Evolutionary conservation across 75 land plant genomes (phyloP).

Genomic region (Larix kaempferi): DNA sequence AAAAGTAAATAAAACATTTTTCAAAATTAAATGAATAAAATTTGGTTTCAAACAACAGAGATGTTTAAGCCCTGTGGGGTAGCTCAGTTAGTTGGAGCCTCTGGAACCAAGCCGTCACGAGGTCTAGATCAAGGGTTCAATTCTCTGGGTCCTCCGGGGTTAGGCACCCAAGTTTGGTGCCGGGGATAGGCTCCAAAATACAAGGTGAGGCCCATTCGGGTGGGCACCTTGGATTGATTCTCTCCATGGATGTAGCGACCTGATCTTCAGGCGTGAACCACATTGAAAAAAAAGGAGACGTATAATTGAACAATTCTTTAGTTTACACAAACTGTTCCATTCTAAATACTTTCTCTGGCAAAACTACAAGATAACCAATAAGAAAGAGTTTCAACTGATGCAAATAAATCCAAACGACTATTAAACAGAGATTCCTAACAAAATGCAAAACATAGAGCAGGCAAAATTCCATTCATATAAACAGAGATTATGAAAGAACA

Average conservation of each 20-base stretch:
- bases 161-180: no score
- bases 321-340: neutral
- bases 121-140: no score
- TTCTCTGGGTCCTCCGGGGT: no score
- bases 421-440: neutral
- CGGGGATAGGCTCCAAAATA: no score
- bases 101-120: no score
- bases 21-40: neutral
- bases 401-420: neutral
- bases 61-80: no score
- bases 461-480: neutral
- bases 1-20: neutral
- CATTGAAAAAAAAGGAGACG: no score
- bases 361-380: neutral
- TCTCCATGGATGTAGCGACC: no score
- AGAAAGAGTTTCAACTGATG: neutral
- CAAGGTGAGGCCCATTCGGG: no score
- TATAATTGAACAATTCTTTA: neutral
- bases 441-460: neutral
- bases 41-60: neutral
- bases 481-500: neutral
- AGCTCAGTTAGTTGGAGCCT: no score
- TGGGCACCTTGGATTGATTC: no score
- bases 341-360: neutral
- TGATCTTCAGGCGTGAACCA: no score